Conservation (phyloP, 164 flowering plant genomes). For the Kingdonia uniflora region DNA sequence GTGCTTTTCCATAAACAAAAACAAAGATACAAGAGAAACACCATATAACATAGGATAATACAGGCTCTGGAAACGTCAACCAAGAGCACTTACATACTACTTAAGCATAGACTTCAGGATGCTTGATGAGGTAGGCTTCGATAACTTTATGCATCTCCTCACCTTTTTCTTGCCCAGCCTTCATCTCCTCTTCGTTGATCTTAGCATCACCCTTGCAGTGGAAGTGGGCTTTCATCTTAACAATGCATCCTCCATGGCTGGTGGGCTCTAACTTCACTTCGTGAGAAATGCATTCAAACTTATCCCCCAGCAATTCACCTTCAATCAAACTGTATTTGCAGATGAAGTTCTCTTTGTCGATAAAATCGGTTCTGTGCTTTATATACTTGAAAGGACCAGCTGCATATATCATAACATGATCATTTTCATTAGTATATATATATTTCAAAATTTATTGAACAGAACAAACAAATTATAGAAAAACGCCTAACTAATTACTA, state of each 20-base stretch:
- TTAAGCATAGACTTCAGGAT: neutral
- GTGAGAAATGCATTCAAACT: neutral
- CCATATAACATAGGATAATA: no score
- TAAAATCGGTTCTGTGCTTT: neutral
- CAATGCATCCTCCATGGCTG: neutral
- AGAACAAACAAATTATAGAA: neutral
- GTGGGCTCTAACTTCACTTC: neutral
- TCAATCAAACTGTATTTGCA: neutral
- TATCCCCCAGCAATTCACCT: neutral
- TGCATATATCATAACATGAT: neutral
- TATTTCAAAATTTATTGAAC: neutral
- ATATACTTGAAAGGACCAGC: neutral
- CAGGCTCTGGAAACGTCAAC: no score
- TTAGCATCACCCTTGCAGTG: neutral
- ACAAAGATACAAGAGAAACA: no score
- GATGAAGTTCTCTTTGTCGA: neutral
- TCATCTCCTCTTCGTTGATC: neutral
- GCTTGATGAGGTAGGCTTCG: neutral
- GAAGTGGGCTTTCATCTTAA: neutral
- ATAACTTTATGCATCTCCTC: neutral
- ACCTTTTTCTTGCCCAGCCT: neutral
- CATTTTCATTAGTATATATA: neutral
- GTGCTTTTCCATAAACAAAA: no score
- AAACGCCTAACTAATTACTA: neutral
- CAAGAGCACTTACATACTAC: neutral